Base-by-base conservation (phyloP, 257 asterid species). In the Osmanthus fragrans region DNA sequence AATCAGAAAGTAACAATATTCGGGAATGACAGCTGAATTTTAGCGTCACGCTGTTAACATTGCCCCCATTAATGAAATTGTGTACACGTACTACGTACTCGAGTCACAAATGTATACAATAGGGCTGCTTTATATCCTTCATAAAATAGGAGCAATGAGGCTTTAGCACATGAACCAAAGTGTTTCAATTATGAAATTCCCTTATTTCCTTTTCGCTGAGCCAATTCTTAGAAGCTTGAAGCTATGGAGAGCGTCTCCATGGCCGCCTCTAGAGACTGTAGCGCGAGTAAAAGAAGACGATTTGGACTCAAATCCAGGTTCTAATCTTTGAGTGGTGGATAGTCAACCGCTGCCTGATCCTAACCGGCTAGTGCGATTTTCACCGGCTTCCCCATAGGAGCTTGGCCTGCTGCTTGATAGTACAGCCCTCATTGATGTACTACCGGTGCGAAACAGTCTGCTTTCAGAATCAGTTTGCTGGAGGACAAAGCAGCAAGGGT, bases 141-240 rank as follows among this genome's bases (percentile, higher is more conserved):
- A 54, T 19, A 19, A 19, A 0, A 27, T 54, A 1, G 64, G 64
- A 49, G 18, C 21, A 49, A 49, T 13, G 60, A 49, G 65, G 65
- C 65, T 56, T 15, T 56, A 5, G 13, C 27, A 56, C 65, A 56
- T n/a, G 30, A 30, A 54, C 3, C 42, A 8, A 77, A 72, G 40
- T 74, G 78, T 7, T 42, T 70, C 32, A 34, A 73, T 45, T 70
- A 34, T 10, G 8, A 36, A 3, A 13, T 60, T 33, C 71, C 40
- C 68, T 79, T 76, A 92, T 84, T 92, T 92, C 87, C 96, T 92
- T 77, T 85, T 89, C 51, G 93, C 96, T 0, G 91, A 60, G 83
- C 98, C 97, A 40, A 93, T 92, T 19, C 94, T 89, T 56, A 93
- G 84, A 71, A 91, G 89, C 85, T 93, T 97, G 37, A 93, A 93